Evolutionary conservation across 352 stramenopile species (phyloP).

Genomic region (Sclerospora graminicola): DNA sequence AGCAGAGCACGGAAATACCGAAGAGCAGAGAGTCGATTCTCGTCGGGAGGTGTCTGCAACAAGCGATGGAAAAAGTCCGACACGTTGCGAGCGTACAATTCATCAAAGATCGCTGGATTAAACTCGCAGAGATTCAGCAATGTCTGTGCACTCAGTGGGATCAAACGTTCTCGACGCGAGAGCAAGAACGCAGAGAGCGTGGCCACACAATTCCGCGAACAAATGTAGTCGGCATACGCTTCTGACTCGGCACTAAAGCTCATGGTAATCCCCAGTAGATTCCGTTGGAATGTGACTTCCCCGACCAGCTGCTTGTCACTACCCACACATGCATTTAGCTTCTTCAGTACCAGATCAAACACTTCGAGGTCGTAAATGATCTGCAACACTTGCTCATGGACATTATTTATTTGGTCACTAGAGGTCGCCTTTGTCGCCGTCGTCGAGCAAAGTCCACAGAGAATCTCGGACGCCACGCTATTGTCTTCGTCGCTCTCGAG

Average conservation of each 20-base stretch:
- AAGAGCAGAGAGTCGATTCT: constrained; percentile 59
- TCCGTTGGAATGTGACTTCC: constrained; percentile 73
- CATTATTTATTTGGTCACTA: constrained; percentile 9
- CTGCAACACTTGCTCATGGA: constrained; percentile 38
- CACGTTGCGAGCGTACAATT: constrained; percentile 48
- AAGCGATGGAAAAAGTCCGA: constrained; percentile 72
- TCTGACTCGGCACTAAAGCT: constrained; percentile 54
- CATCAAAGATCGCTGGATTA: constrained; percentile 53
- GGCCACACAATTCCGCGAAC: constrained; percentile 34
- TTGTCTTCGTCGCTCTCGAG: constrained; percentile 64
- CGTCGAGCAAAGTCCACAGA: constrained; percentile 56
- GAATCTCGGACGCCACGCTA: constrained; percentile 60
- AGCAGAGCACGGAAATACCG: constrained; percentile 59
- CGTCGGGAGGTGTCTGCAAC: constrained; percentile 63
- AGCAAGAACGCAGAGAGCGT: constrained; percentile 57
- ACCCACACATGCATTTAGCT: constrained; percentile 59
- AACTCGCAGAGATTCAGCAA: constrained; percentile 75
- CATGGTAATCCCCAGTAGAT: constrained; percentile 64
- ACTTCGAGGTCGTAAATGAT: constrained; percentile 49
- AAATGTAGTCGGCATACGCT: constrained; percentile 53
- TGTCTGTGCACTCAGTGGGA: constrained; percentile 54
- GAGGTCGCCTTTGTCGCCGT: constrained; percentile 14
- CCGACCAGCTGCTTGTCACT: constrained; percentile 57
- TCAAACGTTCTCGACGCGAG: constrained; percentile 51
- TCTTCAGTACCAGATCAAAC: constrained; percentile 53